Percentiles rank a stretch among this genome's conserved stretches.
Evolutionary conservation across 2,329 filamentous ascomycete genomes (phyloP).

Genomic region (Eutypella sp.): DNA sequence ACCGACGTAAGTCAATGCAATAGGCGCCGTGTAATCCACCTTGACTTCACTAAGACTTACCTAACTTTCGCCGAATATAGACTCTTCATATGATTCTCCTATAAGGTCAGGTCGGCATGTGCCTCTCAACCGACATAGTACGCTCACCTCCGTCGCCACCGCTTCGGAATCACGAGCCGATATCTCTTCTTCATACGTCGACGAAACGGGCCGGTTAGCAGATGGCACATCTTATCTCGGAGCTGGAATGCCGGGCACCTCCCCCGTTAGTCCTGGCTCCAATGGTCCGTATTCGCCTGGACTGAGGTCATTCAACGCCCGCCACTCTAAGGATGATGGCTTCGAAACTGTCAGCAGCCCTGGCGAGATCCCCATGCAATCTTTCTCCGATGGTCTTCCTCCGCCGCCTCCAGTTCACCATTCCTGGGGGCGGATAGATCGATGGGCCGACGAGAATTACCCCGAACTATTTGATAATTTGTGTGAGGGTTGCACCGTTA

Average conservation of each 20-base stretch:
- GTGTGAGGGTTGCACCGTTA: constrained; percentile 84
- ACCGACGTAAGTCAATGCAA: constrained; percentile 63
- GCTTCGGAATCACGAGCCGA: constrained; percentile 85
- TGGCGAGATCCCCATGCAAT: constrained; percentile 94
- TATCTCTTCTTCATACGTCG: constrained; percentile 71
- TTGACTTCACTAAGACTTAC: constrained; percentile 10
- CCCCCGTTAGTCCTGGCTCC: constrained; percentile 47
- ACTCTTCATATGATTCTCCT: constrained; percentile 89
- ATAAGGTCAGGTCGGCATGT: constrained; percentile 89
- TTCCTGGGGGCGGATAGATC: constrained; percentile 91
- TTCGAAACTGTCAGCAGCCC: constrained; percentile 64
- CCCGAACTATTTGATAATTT: constrained; percentile 91
- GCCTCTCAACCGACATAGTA: constrained; percentile 74
- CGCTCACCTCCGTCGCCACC: constrained; percentile 83
- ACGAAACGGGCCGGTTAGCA: constrained; percentile 57
- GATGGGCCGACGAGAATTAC: constrained; percentile 92
- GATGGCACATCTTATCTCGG: constrained; percentile 58
- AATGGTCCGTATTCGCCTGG: constrained; percentile 83
- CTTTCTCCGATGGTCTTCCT: constrained; percentile 85
- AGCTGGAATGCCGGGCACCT: constrained; percentile 36
- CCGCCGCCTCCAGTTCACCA: constrained; percentile 83
- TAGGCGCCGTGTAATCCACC: too few species aligned
- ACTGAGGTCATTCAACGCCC: constrained; percentile 71
- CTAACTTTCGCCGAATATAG: constrained; percentile 47
- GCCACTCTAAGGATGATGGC: constrained; percentile 57